A percentile compares a stretch with the other conserved stretches of the same genome.
These are phyloP conservation scores for Aspergillus sojae DNA, from an alignment of 2,329 filamentous ascomycete genomes.

Conservation along the genomic window DNA sequence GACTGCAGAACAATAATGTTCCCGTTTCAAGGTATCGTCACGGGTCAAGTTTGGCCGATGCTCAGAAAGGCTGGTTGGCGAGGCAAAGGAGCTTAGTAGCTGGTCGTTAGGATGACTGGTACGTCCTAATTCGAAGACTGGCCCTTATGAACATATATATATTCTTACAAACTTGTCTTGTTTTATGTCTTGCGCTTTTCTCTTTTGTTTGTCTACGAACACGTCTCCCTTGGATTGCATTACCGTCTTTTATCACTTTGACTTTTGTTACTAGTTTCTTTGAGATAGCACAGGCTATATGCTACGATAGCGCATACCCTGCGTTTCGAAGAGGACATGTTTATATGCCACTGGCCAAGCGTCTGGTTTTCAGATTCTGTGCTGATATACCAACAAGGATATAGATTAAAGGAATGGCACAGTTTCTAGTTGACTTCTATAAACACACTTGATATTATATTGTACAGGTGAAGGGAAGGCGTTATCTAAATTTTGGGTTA, in stretches of 20 bases:
- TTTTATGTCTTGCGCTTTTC: neutral
- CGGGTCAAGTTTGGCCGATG: conserved; percentile 38
- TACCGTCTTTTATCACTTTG: neutral
- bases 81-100: conserved; percentile 48
- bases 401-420: neutral
- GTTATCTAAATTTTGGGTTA: neutral
- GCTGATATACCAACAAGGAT: neutral
- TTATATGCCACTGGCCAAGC: neutral
- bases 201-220: neutral
- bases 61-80: conserved; percentile 48
- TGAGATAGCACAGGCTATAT: neutral
- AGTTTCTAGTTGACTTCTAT: neutral
- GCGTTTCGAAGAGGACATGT: neutral
- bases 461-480: neutral
- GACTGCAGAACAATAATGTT: conserved; percentile 48
- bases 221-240: conserved; percentile 3
- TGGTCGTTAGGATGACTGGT: conserved; percentile 27
- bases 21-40: conserved; percentile 44
- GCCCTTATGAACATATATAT: neutral
- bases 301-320: neutral
- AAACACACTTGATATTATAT: neutral
- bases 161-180: neutral
- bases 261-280: neutral
- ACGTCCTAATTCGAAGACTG: neutral
- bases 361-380: neutral